Evolutionary conservation across 768 basidiomycete species (phyloP), one percentile per base, ranked within the genome.

Genomic region (Russula vinacea): DNA sequence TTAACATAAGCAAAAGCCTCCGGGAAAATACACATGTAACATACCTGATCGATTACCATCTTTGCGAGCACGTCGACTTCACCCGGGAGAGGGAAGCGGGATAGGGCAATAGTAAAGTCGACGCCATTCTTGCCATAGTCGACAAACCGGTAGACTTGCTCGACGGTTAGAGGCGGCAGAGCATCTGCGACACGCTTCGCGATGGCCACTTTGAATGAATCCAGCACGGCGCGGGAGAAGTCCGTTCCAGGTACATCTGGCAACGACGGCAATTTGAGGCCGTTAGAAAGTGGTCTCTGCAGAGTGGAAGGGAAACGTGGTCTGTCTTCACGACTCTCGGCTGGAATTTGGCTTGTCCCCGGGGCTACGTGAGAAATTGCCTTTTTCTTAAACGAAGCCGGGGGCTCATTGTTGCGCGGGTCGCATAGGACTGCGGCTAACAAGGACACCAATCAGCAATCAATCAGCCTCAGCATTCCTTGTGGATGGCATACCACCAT

Each of bases 41-140:
- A 60, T 57, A 94, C 94, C 71, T 85, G 80, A 42, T 79, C 82
- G n/a, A 87, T 78, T 42, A 98, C 87, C 72, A 84, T 83, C 56
- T 82, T 77, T 0, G 89, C 93, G 19, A 89, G 79, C 37, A 88
- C 87, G 49, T 94, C 89, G 0, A 89, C 81, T 72, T 94, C 94
- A 22, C 86, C 93, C 9, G 87, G 86, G 86, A 96, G 77, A 60
- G 91, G 81, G 77, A 95, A 98, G 67, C 95, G 84, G n/a, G 94
- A 90, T 55, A 98, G 75, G 0, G 96, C 94, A n/a, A 98, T 84
- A 0, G 90, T 89, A 69, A 97, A 94, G 76, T 98, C 96, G 50
- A 83, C 87, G n/a, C 90, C 92, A 75, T 95, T 95, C 77, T 95
- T 93, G 40, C 91, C 92, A 67, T 88, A 90, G 73, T 94, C 89